phyloP scores from a whole-genome alignment of 2,329 filamentous ascomycete genomes.

The Alternaria novae-zelandiae region DNA sequence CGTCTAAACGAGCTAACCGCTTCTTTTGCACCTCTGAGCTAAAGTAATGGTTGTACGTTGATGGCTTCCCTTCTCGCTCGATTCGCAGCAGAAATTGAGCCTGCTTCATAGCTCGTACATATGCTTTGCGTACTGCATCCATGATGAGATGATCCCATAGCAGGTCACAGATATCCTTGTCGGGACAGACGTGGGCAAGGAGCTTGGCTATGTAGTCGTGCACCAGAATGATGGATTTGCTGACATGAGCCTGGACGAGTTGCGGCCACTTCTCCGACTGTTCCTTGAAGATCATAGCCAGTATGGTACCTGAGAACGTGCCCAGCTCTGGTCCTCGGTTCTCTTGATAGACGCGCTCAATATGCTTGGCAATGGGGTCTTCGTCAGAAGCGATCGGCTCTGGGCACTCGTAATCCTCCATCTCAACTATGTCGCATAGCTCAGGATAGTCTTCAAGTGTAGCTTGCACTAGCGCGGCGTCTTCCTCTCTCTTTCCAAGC shows the following conservation, averaged over 20 bases:
- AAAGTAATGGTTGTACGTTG: slow-evolving; percentile 63
- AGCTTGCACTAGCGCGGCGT: background rate
- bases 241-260: slow-evolving; percentile 58
- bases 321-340: slow-evolving; percentile 3
- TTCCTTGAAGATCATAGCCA: slow-evolving; percentile 34
- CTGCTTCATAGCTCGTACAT: slow-evolving; percentile 58
- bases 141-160: slow-evolving; percentile 54
- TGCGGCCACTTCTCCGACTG: slow-evolving; percentile 62
- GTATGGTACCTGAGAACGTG: slow-evolving; percentile 16
- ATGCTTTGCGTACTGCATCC: slow-evolving; percentile 55
- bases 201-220: slow-evolving; percentile 60
- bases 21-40: slow-evolving; percentile 45
- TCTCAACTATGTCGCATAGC: slow-evolving; percentile 1
- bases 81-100: slow-evolving; percentile 60
- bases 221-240: slow-evolving; percentile 58
- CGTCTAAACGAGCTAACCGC: slow-evolving; percentile 24
- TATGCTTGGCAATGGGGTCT: slow-evolving; percentile 9
- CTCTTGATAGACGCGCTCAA: background rate
- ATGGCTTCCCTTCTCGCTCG: slow-evolving; percentile 55
- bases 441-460: background rate
- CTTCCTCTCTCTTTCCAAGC: background rate
- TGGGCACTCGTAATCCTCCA: background rate
- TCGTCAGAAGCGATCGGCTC: background rate
- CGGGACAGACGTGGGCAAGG: slow-evolving; percentile 53
- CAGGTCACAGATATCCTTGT: slow-evolving; percentile 52